Base-by-base conservation (phyloP, 805 yeast genomes). In the Dipodascopsis tothii region DNA sequence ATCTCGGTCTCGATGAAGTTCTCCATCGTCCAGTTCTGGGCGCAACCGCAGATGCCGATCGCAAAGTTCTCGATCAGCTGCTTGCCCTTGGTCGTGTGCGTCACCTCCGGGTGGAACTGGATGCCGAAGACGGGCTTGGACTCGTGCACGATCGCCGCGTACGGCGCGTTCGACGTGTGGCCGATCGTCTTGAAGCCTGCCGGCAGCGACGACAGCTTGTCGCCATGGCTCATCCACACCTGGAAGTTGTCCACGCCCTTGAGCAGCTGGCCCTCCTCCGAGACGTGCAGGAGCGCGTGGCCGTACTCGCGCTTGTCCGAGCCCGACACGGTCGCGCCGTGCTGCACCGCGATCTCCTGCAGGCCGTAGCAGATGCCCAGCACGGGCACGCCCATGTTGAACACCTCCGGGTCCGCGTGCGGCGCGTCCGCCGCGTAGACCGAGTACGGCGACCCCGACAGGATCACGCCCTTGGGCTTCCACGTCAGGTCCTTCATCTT, bases 331-430 rank as follows among this genome's bases (percentile, higher is more conserved):
- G 83, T 83, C 41, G 72, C 70, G 65, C 84, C 84, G 67, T 94
- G 94, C 60, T 87, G 81, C 97, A 97, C 90, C 43, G 98, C 98
- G 56, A 92, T 71, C 71, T 92, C 98, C 74, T 92, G 98, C 90
- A 92, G 84, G 68, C 98, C 98, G 70, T 92, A 92, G 71, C 98
- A 92, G 65, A 92, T 92, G 61, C 98, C 98, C 56, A 92, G 73
- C 60, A 92, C 83, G 53, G 98, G 98, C 30, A 92, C 98, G 48
- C 77, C 75, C 58, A 92, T 77, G 57, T 90, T 77, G 71, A 92
- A 92, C 48, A 92, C 79, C 44, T 77, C 96, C 55, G 80, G 92
- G 70, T 92, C 98, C 46, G 90, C 98, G 67, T 92, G 98, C 35
- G 98, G 98, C 50, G 96, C 87, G 58, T 81, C 97, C 45, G 78